phyloP scores from a whole-genome alignment of 228 moss, liverwort and hornwort genomes.

The Sphagnum fallax region DNA sequence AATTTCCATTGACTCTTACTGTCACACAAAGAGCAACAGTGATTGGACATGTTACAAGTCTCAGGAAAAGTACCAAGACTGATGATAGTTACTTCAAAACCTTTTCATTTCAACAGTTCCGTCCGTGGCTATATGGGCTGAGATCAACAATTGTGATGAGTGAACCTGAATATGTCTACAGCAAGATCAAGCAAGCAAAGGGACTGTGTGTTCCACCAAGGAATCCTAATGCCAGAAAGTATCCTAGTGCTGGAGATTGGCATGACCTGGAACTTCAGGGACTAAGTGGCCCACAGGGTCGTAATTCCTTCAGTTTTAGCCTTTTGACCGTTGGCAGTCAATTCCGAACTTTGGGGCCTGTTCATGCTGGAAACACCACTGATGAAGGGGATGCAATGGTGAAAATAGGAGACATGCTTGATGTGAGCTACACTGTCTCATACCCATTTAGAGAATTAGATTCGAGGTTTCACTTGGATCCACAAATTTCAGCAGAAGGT shows the following conservation, averaged over 20 bases:
- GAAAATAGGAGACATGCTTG: constrained; percentile 14
- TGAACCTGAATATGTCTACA: constrained; percentile 39
- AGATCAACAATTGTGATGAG: constrained; percentile 17
- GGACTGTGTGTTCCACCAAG: constrained; percentile 4
- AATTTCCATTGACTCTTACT: constrained; percentile 43
- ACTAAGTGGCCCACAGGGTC: constrained; percentile 7
- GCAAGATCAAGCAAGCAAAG: constrained; percentile 32
- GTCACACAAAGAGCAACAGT: constrained; percentile 29
- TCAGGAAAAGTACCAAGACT: constrained; percentile 1
- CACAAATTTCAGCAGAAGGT: constrained; percentile 30
- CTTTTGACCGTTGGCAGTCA: constrained; percentile 34
- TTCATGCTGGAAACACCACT: constrained; percentile 17
- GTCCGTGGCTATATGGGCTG: constrained; percentile 21
- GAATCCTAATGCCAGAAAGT: constrained; percentile 10
- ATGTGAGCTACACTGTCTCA: constrained; percentile 40
- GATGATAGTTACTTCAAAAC: constrained; percentile 18
- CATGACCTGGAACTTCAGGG: constrained; percentile 44
- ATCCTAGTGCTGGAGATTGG: constrained; percentile 37
- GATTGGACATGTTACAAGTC: constrained; percentile 39
- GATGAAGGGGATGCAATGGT: constrained; percentile 18
- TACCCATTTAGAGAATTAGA: constrained; percentile 9
- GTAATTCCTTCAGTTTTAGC: constrained; percentile 24
- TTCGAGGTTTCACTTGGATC: neutral
- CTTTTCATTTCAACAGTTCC: constrained; percentile 28
- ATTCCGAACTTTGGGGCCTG: constrained; percentile 25